Base-by-base conservation (phyloP, 495 filamentous ascomycete species). In the Penicillium crystallinum region DNA sequence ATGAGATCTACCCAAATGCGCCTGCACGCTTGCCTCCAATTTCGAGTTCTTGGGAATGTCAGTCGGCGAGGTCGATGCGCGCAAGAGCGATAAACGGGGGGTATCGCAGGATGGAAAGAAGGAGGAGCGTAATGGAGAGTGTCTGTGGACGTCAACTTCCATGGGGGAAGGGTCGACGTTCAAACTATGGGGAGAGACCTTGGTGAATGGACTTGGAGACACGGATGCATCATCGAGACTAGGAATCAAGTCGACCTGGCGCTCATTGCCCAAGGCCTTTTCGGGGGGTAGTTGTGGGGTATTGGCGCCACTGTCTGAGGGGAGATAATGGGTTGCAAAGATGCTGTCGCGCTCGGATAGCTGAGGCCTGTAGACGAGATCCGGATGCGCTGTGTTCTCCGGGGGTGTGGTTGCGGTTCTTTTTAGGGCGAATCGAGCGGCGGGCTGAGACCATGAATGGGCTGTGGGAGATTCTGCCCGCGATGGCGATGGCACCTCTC, bases 341-440 rank as follows among this genome's bases (percentile, higher is more conserved):
- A 84, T 84, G 62, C 77, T 81, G 51, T 85, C 82, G 48, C 82
- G 65, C 57, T 85, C 81, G 11, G 79, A 80, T 58, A 84, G 64
- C 63, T 80, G 80, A 23, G 79, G 80, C 39, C 55, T 65, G 31
- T 76, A 61, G 23, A 63, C 60, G 33, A 50, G 46, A 52, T 63
- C 59, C 22, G 58, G 61, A 46, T 59, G 62, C 55, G 64, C 52
- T 23, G 54, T 48, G 33, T 53, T 58, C 37, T 70, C 69, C 37
- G 61, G 41, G 10, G 69, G 67, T 47, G 49, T 53, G 27, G 64
- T 69, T 9, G 61, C 51, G 21, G 66, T 52, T 57, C 67, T 71
- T 67, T 73, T 75, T 61, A 76, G 62, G 61, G 67, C 30, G 35
- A 64, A 63, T 11, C 57, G 50, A 8, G 68, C 53, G n/a, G 45